These are phyloP conservation scores for Zygosaccharomyces gambellarensis DNA, from an alignment of 805 yeast genomes.

Conservation along the genomic window DNA sequence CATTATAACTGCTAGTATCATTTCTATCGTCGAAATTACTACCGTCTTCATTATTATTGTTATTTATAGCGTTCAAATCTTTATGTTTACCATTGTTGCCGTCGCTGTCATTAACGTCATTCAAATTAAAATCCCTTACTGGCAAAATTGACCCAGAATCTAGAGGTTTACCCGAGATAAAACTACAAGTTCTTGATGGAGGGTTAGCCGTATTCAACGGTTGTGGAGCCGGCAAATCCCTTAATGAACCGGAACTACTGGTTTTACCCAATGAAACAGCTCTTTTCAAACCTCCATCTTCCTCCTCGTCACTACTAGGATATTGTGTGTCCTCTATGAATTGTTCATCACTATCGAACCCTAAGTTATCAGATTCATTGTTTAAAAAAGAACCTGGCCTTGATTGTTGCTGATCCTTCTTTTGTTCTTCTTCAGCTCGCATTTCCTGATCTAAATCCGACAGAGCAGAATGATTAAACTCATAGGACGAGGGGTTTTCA, in stretches of 20 bases:
- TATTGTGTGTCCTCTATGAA: constrained; percentile 24
- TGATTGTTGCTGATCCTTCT: background rate
- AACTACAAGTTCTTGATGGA: constrained; percentile 24
- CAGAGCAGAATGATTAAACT: constrained; percentile 14
- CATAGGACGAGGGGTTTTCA: constrained; percentile 15
- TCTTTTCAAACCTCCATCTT: constrained; percentile 21
- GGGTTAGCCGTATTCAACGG: constrained; percentile 11
- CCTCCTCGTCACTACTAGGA: constrained; percentile 21
- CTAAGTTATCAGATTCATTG: constrained; percentile 24
- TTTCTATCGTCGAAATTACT: constrained; percentile 1
- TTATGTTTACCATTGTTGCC: background rate
- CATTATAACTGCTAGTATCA: background rate
- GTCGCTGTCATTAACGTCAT: background rate
- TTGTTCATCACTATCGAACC: constrained; percentile 28
- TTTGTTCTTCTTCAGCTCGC: constrained; percentile 1
- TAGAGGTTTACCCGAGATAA: constrained; percentile 30
- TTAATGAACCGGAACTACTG: constrained; percentile 22
- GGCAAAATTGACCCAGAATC: constrained; percentile 1
- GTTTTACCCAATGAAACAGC: constrained; percentile 30
- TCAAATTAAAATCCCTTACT: background rate
- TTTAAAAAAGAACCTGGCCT: background rate
- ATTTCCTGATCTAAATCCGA: background rate
- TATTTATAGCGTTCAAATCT: constrained; percentile 1
- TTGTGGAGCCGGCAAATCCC: constrained; percentile 16
- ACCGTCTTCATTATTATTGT: background rate